These are phyloP conservation scores for Hericium coralloides DNA, from an alignment of 768 basidiomycete species.

Conservation along the genomic window DNA sequence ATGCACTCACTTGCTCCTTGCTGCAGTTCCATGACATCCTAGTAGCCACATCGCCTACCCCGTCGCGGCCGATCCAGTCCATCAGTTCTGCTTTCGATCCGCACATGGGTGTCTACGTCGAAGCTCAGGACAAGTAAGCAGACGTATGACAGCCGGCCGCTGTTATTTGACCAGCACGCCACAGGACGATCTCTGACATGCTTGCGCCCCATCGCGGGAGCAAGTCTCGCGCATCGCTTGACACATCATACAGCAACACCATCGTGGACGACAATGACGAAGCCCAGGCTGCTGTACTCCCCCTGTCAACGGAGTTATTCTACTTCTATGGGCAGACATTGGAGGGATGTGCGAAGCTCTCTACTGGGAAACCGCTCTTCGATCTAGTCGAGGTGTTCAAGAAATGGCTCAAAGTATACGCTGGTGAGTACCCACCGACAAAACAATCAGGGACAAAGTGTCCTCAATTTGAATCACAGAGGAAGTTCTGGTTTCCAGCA, in stretches of 20 bases:
- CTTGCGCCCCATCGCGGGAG: slow-evolving; percentile 66
- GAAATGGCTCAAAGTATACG: slow-evolving; percentile 93
- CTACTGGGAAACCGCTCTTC: slow-evolving; percentile 74
- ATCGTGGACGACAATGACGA: slow-evolving; percentile 35
- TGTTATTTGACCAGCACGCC: background rate
- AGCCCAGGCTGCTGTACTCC: slow-evolving; percentile 61
- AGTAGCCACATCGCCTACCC: slow-evolving; percentile 37
- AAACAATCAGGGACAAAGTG: background rate
- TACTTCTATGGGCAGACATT: slow-evolving; percentile 95
- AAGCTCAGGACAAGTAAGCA: slow-evolving; percentile 87
- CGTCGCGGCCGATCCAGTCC: slow-evolving; percentile 44
- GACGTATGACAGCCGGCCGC: background rate
- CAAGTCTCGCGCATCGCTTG: slow-evolving; percentile 60
- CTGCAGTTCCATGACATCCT: slow-evolving; percentile 59
- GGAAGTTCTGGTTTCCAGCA: slow-evolving; percentile 68
- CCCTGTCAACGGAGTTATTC: slow-evolving; percentile 93
- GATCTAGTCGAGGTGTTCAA: slow-evolving; percentile 77
- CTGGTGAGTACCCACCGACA: slow-evolving; percentile 42
- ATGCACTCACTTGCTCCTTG: background rate
- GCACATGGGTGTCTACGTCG: slow-evolving; percentile 88
- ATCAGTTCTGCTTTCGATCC: slow-evolving; percentile 90
- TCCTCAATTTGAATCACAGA: slow-evolving; percentile 39
- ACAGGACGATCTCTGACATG: slow-evolving; percentile 85
- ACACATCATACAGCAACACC: slow-evolving; percentile 32
- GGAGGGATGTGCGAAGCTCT: slow-evolving; percentile 89